These are phyloP conservation scores for Hymenoscyphus fraxineus DNA, from an alignment of 2,329 filamentous ascomycete species.

Conservation along the genomic window DNA sequence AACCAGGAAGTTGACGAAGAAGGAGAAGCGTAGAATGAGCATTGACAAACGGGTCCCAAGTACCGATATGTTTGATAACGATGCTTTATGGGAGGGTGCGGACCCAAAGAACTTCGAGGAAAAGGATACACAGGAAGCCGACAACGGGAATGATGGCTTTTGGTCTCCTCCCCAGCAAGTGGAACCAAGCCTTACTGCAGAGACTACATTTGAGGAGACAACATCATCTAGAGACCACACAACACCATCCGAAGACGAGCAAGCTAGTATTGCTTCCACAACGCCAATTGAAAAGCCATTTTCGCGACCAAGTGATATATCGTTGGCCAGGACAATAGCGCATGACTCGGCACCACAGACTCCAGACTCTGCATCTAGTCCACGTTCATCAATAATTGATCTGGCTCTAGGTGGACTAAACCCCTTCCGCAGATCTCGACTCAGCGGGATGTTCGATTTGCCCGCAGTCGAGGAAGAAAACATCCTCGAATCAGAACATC, in stretches of 20 bases:
- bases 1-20: conserved; percentile 36
- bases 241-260: conserved; percentile 1
- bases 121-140: conserved; percentile 16
- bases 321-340: conserved; percentile 2
- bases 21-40: conserved; percentile 38
- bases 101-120: conserved; percentile 36
- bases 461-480: conserved; percentile 31
- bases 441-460: conserved; percentile 25
- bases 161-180: conserved; percentile 34
- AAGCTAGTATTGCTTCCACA: not conserved
- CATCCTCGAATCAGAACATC: conserved; percentile 19
- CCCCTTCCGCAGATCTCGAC: conserved; percentile 19
- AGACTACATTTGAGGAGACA: conserved; percentile 12
- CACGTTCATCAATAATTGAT: conserved; percentile 7
- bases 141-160: conserved; percentile 32
- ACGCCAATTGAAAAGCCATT: not conserved
- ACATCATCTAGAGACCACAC: conserved; percentile 8
- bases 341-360: not conserved
- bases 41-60: conserved; percentile 39
- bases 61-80: conserved; percentile 45
- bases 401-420: conserved; percentile 14
- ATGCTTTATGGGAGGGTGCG: conserved; percentile 43
- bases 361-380: conserved; percentile 1
- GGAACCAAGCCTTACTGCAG: conserved; percentile 11
- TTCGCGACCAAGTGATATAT: conserved; percentile 8